A percentile compares a stretch with the other conserved stretches of the same genome.
These are phyloP conservation scores for Yarrowia deformans DNA, from an alignment of 805 yeast species.

Conservation along the genomic window DNA sequence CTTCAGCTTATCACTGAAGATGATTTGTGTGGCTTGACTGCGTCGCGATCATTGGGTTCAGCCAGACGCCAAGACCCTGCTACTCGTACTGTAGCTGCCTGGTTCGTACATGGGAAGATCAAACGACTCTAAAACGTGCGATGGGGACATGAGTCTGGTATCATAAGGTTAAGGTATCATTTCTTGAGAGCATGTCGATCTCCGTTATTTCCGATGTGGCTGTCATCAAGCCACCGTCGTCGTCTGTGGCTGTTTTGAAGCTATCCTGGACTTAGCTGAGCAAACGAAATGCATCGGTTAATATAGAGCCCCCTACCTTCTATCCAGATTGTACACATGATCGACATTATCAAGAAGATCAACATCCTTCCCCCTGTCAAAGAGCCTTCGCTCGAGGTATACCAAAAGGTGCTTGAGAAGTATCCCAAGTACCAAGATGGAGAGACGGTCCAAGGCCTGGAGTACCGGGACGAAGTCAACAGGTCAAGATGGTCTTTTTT, in stretches of 20 bases:
- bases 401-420: neutral
- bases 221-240: no score
- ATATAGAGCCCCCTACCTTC: no score
- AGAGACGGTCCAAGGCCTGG: neutral
- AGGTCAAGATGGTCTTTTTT: neutral
- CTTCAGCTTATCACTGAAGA: no score
- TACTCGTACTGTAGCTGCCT: no score
- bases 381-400: neutral
- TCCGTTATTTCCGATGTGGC: neutral
- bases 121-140: no score
- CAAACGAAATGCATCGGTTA: no score
- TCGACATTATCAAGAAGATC: neutral
- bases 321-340: neutral
- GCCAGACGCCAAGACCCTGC: no score
- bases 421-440: neutral
- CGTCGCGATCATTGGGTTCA: no score
- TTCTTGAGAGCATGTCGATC: neutral
- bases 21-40: no score
- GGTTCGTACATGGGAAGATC: no score
- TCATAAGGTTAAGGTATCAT: no score
- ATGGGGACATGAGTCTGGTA: no score
- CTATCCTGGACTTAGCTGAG: neutral
- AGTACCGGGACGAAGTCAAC: slow-evolving; percentile 2
- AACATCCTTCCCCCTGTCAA: neutral
- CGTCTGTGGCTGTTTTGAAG: neutral